These are phyloP conservation scores for Aspergillus sp. DNA, from an alignment of 2,329 filamentous ascomycete genomes.

Conservation along the genomic window DNA sequence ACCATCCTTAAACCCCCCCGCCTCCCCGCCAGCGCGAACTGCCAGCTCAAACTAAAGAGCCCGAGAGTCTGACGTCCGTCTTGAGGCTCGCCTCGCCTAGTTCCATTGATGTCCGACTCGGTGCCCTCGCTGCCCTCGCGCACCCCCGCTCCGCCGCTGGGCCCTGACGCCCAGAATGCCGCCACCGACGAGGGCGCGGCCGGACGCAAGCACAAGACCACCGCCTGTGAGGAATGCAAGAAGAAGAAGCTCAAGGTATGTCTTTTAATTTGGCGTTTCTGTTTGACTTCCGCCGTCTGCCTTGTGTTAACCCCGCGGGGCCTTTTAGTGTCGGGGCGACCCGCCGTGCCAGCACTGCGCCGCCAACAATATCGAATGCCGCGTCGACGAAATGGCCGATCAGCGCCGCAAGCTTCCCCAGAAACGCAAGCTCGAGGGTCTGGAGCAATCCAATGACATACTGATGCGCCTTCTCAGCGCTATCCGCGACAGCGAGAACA, in stretches of 20 bases:
- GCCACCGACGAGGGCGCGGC: constrained; percentile 13
- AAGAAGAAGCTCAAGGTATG: constrained; percentile 24
- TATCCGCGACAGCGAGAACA: constrained; percentile 19
- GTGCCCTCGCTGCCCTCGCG: constrained; percentile 17
- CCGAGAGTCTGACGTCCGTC: background rate
- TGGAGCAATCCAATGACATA: constrained; percentile 19
- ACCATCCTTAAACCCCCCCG: background rate
- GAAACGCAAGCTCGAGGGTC: constrained; percentile 23
- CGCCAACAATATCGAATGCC: constrained; percentile 25
- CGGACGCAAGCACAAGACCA: constrained; percentile 24
- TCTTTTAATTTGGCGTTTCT: background rate
- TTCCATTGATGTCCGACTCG: constrained; percentile 20
- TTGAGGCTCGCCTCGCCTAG: background rate
- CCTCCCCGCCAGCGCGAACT: background rate
- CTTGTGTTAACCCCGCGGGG: background rate
- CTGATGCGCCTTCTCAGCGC: constrained; percentile 20
- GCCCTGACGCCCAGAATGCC: constrained; percentile 4
- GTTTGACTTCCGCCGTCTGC: no score
- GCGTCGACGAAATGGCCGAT: constrained; percentile 28
- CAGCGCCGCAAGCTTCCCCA: constrained; percentile 27
- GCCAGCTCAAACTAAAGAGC: background rate
- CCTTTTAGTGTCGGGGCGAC: constrained; percentile 26
- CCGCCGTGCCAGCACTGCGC: constrained; percentile 29
- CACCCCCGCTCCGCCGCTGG: constrained; percentile 9
- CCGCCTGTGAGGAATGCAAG: constrained; percentile 24